Percentiles rank a stretch among this genome's conserved stretches.
phyloP scores from a whole-genome alignment of 192 early-diverging fungal genomes.

The Coemansia sp. region DNA sequence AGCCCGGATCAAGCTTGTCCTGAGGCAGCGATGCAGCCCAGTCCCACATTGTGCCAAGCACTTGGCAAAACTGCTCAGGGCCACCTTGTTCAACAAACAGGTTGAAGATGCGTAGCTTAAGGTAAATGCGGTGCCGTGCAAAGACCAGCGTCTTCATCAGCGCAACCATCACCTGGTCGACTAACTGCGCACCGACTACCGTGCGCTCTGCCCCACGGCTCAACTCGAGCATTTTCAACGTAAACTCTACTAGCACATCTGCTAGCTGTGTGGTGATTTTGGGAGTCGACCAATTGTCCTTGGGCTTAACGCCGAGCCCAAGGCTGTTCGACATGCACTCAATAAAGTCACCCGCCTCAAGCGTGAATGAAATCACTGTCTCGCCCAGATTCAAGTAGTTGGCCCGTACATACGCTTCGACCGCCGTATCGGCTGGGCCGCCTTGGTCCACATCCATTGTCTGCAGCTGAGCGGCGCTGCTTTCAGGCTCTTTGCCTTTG shows the following conservation, averaged over 20 bases:
- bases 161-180: conserved; percentile 44
- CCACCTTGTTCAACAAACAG: conserved; percentile 38
- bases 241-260: conserved; percentile 22
- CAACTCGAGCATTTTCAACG: conserved; percentile 18
- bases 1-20: conserved; percentile 6
- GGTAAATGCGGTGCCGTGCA: conserved; percentile 46
- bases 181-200: conserved; percentile 29
- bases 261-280: conserved; percentile 22
- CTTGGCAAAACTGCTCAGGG: conserved; percentile 31
- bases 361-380: conserved; percentile 32
- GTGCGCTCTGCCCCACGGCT: conserved; percentile 22
- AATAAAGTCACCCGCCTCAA: conserved; percentile 44
- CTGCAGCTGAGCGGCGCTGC: conserved; percentile 1
- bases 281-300: conserved; percentile 2
- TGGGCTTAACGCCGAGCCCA: conserved; percentile 14
- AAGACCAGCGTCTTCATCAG: conserved; percentile 50
- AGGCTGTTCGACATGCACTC: conserved; percentile 54
- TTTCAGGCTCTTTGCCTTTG: conserved; percentile 29
- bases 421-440: neutral
- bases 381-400: conserved; percentile 45
- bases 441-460: conserved; percentile 42
- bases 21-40: conserved; percentile 31
- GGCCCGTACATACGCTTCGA: conserved; percentile 23
- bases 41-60: conserved; percentile 44
- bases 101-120: conserved; percentile 44